phyloP scores from a whole-genome alignment of 805 yeast species.

The Hanseniaspora hatyaiensis region DNA sequence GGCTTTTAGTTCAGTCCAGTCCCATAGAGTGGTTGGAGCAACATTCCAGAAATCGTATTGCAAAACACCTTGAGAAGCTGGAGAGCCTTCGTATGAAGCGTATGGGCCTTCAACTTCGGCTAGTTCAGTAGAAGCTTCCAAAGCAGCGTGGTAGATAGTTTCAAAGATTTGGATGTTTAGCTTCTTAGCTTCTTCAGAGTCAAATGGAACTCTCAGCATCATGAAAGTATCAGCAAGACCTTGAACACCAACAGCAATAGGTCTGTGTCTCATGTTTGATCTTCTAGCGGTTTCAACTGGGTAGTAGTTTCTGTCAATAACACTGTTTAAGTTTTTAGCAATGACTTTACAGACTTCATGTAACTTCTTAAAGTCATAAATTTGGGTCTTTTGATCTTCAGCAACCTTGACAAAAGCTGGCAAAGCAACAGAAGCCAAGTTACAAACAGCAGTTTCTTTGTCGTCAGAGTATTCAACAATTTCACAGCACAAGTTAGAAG shows the following conservation, averaged over 20 bases:
- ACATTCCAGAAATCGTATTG: conserved; percentile 83
- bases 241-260: conserved; percentile 96
- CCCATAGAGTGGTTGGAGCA: conserved; percentile 69
- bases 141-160: conserved; percentile 87
- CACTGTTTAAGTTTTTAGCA: conserved; percentile 62
- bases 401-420: conserved; percentile 58
- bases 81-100: conserved; percentile 68
- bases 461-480: conserved; percentile 83
- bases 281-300: conserved; percentile 66
- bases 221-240: conserved; percentile 87
- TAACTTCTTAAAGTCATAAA: conserved; percentile 60
- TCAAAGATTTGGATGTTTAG: conserved; percentile 82
- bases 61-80: conserved; percentile 72
- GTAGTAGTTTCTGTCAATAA: conserved; percentile 76
- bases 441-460: conserved; percentile 93
- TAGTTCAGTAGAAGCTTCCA: conserved; percentile 76
- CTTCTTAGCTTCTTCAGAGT: conserved; percentile 61
- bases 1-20: conserved; percentile 66
- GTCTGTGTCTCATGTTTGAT: conserved; percentile 77
- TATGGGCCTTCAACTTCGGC: conserved; percentile 63
- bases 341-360: conserved; percentile 71
- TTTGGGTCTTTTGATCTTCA: conserved; percentile 35
- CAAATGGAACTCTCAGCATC: conserved; percentile 73
- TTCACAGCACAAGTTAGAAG: conserved; percentile 90
- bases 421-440: conserved; percentile 79